phyloP scores from a whole-genome alignment of 2,329 filamentous ascomycete genomes.

The Didymella pinodella region DNA sequence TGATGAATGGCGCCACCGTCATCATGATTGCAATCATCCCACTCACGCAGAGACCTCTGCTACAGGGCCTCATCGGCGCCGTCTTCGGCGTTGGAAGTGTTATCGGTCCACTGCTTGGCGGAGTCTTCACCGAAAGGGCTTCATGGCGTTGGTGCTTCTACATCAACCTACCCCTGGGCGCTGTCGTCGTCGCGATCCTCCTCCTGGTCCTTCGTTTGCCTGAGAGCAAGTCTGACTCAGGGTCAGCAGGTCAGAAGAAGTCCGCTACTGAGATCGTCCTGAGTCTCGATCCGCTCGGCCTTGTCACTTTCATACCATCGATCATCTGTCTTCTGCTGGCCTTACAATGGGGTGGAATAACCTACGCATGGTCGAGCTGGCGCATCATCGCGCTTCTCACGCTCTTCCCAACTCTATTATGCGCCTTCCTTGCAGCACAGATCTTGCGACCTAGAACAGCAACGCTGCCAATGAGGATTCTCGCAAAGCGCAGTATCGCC shows the following conservation, averaged over 20 bases:
- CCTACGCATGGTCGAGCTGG: neutral
- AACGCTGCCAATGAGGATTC: conserved; percentile 27
- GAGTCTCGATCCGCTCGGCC: conserved; percentile 43
- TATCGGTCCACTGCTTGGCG: conserved; percentile 26
- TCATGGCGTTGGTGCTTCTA: conserved; percentile 64
- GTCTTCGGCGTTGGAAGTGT: conserved; percentile 52
- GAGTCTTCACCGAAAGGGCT: conserved; percentile 62
- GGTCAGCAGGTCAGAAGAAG: neutral
- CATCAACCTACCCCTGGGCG: conserved; percentile 34
- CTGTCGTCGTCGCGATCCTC: conserved; percentile 17
- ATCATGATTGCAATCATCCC: conserved; percentile 50
- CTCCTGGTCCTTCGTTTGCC: conserved; percentile 51
- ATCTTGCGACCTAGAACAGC: conserved; percentile 22
- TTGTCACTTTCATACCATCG: conserved; percentile 35
- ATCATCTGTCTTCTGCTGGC: conserved; percentile 42
- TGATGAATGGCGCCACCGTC: conserved; percentile 54
- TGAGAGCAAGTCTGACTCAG: neutral
- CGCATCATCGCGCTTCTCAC: neutral
- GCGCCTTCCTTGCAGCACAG: conserved; percentile 48
- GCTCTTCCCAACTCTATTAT: neutral
- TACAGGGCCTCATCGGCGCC: conserved; percentile 54
- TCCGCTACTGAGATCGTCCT: neutral
- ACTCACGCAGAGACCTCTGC: conserved; percentile 52
- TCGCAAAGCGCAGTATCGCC: conserved; percentile 27
- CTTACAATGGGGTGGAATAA: conserved; percentile 34